Evolutionary conservation across 768 basidiomycete species (phyloP).

Genomic region (Leccinum aurantiacum): DNA sequence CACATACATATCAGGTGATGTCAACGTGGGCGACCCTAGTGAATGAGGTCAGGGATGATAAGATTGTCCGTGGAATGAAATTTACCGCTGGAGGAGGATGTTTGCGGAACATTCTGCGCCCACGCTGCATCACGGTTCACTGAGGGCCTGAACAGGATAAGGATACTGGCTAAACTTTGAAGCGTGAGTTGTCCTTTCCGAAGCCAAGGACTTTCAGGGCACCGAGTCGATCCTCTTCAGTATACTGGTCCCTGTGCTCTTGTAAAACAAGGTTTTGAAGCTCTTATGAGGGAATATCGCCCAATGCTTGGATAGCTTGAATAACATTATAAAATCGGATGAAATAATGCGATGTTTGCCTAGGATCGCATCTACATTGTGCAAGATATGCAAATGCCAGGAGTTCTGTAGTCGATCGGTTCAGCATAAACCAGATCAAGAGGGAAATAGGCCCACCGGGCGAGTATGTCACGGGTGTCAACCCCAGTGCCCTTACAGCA

Average conservation of each 20-base stretch:
- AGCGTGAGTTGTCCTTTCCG: conserved; percentile 48
- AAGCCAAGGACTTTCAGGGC: conserved; percentile 63
- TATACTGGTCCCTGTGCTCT: conserved; percentile 68
- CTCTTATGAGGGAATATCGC: conserved; percentile 43
- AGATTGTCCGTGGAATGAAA: too few species aligned
- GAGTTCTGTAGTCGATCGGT: conserved; percentile 46
- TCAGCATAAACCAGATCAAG: conserved; percentile 1
- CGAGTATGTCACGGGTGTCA: conserved; percentile 66
- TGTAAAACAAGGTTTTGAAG: conserved; percentile 59
- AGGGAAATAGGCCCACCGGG: conserved; percentile 45
- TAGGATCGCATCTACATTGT: conserved; percentile 79
- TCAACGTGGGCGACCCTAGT: too few species aligned
- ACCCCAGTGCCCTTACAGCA: conserved; percentile 52
- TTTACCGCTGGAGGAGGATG: too few species aligned
- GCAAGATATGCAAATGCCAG: conserved; percentile 78
- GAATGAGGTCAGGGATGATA: too few species aligned
- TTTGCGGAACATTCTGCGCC: too few species aligned
- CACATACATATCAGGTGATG: too few species aligned
- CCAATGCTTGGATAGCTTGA: conserved; percentile 47
- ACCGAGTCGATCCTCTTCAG: conserved; percentile 48
- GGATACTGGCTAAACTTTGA: too few species aligned
- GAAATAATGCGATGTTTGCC: conserved; percentile 62
- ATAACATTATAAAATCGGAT: conserved; percentile 54
- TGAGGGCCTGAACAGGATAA: too few species aligned
- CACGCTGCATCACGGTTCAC: too few species aligned